Percentiles rank a stretch among this genome's conserved stretches.
Evolutionary conservation across 176 grass and related monocot genomes (phyloP).

Genomic region (Aegilops sharonensis): DNA sequence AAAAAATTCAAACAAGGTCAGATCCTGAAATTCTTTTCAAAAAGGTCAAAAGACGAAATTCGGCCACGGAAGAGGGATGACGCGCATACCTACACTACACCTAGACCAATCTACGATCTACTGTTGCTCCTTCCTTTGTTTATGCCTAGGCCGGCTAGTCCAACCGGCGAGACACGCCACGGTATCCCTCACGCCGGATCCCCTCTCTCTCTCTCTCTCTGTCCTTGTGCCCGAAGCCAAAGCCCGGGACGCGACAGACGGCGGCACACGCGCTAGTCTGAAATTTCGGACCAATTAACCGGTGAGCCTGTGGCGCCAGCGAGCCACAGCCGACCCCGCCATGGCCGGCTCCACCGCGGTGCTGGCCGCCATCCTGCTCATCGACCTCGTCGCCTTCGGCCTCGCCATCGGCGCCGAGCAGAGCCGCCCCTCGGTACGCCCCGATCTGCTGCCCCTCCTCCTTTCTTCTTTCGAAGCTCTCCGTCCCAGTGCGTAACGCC

Average conservation of each 20-base stretch:
- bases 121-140: too few relatives aligned
- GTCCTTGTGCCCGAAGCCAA: not conserved
- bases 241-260: not conserved
- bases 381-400: constrained; percentile 66
- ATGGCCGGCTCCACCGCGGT: constrained; percentile 59
- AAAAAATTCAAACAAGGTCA: too few relatives aligned
- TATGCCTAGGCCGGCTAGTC: not conserved
- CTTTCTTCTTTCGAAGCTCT: not conserved
- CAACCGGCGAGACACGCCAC: not conserved
- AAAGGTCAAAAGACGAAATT: too few relatives aligned
- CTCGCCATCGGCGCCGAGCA: constrained; percentile 80
- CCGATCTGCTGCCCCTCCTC: not conserved
- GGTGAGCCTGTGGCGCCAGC: not conserved
- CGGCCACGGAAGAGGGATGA: too few relatives aligned
- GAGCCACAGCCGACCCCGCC: not conserved
- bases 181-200: not conserved
- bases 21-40: too few relatives aligned
- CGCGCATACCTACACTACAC: too few relatives aligned
- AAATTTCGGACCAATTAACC: constrained; percentile 8
- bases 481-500: not conserved
- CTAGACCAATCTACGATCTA: too few relatives aligned
- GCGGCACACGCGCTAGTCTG: not conserved
- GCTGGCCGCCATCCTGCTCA: constrained; percentile 52
- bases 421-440: constrained; percentile 58
- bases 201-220: not conserved